phyloP scores from a whole-genome alignment of 1,139 yeast species.

The Lodderomyces margitis region DNA sequence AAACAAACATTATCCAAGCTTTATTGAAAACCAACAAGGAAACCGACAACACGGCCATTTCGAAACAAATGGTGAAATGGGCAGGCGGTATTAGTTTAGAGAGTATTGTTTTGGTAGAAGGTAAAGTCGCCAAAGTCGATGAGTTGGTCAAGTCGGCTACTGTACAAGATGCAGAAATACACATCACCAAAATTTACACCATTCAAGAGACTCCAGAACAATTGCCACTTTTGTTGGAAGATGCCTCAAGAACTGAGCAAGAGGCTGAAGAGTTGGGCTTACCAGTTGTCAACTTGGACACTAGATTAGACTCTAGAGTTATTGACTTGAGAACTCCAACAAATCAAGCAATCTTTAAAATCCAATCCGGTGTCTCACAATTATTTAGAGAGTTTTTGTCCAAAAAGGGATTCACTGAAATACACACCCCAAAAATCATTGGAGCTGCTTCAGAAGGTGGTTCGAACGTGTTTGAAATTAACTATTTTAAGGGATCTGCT shows the following conservation, averaged over 20 bases:
- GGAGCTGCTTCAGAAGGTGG: conserved; percentile 99
- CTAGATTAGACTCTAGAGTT: conserved; percentile 91
- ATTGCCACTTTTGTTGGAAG: conserved; percentile 92
- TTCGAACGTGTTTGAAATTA: conserved; percentile 88
- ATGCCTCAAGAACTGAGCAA: conserved; percentile 91
- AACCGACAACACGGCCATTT: conserved; percentile 54
- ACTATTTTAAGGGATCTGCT: conserved; percentile 90
- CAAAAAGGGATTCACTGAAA: conserved; percentile 72
- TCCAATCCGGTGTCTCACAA: conserved; percentile 84
- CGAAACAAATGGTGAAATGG: conserved; percentile 98
- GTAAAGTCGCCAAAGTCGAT: conserved; percentile 77
- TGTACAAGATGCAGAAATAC: conserved; percentile 85
- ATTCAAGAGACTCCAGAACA: conserved; percentile 89
- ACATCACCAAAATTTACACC: conserved; percentile 67
- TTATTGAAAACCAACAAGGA: conserved; percentile 64
- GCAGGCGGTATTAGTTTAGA: conserved; percentile 82
- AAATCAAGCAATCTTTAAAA: conserved; percentile 94
- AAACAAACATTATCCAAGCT: conserved; percentile 77
- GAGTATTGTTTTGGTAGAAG: conserved; percentile 88
- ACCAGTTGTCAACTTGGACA: conserved; percentile 93
- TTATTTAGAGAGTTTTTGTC: conserved; percentile 86
- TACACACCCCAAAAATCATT: conserved; percentile 92
- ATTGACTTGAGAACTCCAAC: conserved; percentile 96
- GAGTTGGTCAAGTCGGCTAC: conserved; percentile 90
- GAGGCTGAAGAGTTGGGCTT: conserved; percentile 91